Percentiles rank a stretch among this genome's conserved stretches.
Conservation (phyloP, 805 yeast genomes). For the Candida sakaeoensis region DNA sequence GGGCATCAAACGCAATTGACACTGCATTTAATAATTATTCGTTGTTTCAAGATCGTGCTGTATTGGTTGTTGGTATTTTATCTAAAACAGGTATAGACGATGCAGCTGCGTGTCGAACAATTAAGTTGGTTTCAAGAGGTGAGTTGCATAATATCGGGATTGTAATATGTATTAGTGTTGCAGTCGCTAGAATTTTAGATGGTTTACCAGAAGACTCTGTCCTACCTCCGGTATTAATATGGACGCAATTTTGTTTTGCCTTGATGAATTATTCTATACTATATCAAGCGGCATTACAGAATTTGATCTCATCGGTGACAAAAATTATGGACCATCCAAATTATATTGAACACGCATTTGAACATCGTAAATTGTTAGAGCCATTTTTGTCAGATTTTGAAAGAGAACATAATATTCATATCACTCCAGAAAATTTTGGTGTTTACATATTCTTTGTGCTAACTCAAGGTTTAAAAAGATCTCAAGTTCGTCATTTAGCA, state of each 20-base stretch:
- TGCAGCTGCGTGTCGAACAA: constrained; percentile 34
- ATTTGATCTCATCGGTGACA: constrained; percentile 24
- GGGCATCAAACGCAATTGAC: constrained; percentile 62
- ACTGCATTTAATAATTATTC: constrained; percentile 56
- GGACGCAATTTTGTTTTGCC: constrained; percentile 40
- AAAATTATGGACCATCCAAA: constrained; percentile 19
- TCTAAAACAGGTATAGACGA: constrained; percentile 63
- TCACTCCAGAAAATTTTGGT: constrained; percentile 48
- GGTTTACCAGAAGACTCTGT: constrained; percentile 46
- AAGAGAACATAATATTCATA: constrained; percentile 28
- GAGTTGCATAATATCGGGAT: constrained; percentile 24
- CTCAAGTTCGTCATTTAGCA: constrained; percentile 52
- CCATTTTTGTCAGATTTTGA: constrained; percentile 44
- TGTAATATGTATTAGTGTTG: constrained; percentile 37
- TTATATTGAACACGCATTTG: constrained; percentile 25
- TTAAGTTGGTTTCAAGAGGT: constrained; percentile 23
- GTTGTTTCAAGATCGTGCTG: constrained; percentile 62
- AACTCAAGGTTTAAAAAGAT: constrained; percentile 55
- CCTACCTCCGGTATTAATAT: constrained; percentile 46
- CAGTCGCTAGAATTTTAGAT: constrained; percentile 45
- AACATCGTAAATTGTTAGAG: constrained; percentile 37
- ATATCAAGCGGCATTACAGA: constrained; percentile 31
- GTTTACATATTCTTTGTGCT: constrained; percentile 45
- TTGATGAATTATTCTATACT: constrained; percentile 25
- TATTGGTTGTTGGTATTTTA: constrained; percentile 66